These are phyloP conservation scores for Lactarius quietus DNA, from an alignment of 768 basidiomycete genomes.

Conservation along the genomic window DNA sequence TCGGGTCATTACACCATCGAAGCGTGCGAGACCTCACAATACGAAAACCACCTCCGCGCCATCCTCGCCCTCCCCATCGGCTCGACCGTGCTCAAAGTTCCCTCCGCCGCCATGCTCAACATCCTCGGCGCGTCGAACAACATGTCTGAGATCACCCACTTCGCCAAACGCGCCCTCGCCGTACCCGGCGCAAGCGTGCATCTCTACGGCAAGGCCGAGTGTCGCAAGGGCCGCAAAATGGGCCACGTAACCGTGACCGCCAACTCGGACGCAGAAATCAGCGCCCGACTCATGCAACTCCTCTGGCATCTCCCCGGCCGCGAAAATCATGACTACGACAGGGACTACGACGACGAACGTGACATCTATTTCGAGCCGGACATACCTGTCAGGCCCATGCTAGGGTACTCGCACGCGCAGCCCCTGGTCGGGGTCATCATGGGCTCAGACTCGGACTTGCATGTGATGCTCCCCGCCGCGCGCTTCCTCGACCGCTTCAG, in stretches of 20 bases:
- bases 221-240: slow-evolving; percentile 92
- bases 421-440: slow-evolving; percentile 94
- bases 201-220: slow-evolving; percentile 92
- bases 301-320: slow-evolving; percentile 59
- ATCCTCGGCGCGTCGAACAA: slow-evolving; percentile 79
- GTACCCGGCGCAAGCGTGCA: slow-evolving; percentile 79
- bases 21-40: slow-evolving; percentile 94
- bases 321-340: slow-evolving; percentile 29
- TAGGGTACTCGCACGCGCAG: slow-evolving; percentile 54
- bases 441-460: slow-evolving; percentile 98
- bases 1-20: slow-evolving; percentile 99
- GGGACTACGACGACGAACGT: slow-evolving; percentile 25
- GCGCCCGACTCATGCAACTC: slow-evolving; percentile 65
- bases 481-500: slow-evolving; percentile 76
- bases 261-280: slow-evolving; percentile 70
- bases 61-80: slow-evolving; percentile 90
- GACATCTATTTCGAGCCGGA: slow-evolving; percentile 50
- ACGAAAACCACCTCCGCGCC: slow-evolving; percentile 94
- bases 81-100: slow-evolving; percentile 81
- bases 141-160: slow-evolving; percentile 54
- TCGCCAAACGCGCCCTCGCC: slow-evolving; percentile 56
- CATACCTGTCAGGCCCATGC: slow-evolving; percentile 44
- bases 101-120: slow-evolving; percentile 90
- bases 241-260: slow-evolving; percentile 93
- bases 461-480: slow-evolving; percentile 86